phyloP scores from a whole-genome alignment of 2,329 filamentous ascomycete genomes.

The Pseudopyricularia cyperi region DNA sequence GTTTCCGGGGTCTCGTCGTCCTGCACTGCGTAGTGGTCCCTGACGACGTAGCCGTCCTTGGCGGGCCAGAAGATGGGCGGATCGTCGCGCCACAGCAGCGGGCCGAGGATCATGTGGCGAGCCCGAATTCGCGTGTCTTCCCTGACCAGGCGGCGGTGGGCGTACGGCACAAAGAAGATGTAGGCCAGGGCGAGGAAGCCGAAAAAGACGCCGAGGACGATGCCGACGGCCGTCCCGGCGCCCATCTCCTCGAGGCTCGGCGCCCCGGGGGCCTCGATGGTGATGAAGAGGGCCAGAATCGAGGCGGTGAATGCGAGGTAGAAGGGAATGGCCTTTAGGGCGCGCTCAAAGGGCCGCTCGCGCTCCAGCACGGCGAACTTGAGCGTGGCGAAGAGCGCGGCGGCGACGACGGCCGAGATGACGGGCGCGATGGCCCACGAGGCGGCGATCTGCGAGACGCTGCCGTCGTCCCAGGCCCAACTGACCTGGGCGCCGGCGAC shows the following conservation, averaged over 20 bases:
- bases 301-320: constrained; percentile 1
- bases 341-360: background rate
- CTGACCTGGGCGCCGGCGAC: background rate
- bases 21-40: constrained; percentile 68
- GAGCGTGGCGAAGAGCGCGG: background rate
- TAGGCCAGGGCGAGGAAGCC: background rate
- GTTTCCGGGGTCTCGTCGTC: constrained; percentile 7
- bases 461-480: background rate
- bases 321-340: background rate
- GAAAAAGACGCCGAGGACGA: background rate
- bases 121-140: background rate
- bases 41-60: constrained; percentile 24
- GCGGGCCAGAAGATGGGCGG: background rate
- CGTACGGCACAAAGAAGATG: constrained; percentile 1
- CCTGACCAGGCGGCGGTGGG: background rate
- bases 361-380: background rate
- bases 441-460: background rate
- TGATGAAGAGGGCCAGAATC: background rate
- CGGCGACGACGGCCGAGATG: background rate
- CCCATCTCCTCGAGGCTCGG: constrained; percentile 1
- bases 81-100: constrained; percentile 24
- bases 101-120: constrained; percentile 30
- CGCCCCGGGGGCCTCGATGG: background rate
- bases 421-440: background rate
- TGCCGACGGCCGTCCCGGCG: background rate